These are phyloP conservation scores for Ceratobasidium theobromae DNA, from an alignment of 1,284 basidiomycete species.

Conservation along the genomic window DNA sequence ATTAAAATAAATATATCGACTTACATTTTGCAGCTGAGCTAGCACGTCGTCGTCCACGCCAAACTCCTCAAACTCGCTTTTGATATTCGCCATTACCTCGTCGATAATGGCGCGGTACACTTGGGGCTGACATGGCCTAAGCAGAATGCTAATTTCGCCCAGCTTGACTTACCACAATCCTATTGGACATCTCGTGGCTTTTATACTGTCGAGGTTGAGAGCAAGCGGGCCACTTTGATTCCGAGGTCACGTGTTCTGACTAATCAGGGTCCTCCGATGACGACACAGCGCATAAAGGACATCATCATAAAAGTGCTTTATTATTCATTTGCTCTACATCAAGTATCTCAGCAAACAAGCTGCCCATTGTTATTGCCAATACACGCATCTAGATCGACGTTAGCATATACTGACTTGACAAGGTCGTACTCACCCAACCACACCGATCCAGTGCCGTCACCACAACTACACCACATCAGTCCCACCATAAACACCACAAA, in stretches of 20 bases:
- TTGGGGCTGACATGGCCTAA: slow-evolving; percentile 46
- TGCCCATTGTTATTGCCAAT: no score
- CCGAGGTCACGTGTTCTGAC: slow-evolving; percentile 22
- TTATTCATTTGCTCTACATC: no score
- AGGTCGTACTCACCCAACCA: no score
- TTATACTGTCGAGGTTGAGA: slow-evolving; percentile 30
- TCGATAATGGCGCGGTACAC: slow-evolving; percentile 60
- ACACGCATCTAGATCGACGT: no score
- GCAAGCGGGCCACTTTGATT: slow-evolving; percentile 22
- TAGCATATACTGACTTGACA: no score
- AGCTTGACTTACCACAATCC: slow-evolving; percentile 36
- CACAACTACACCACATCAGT: no score
- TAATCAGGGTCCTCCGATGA: slow-evolving; percentile 3
- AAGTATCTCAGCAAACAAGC: no score
- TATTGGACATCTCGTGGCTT: slow-evolving; percentile 36
- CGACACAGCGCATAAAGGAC: no score
- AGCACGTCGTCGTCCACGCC: slow-evolving; percentile 60
- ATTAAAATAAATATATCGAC: background rate
- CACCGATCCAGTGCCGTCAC: no score
- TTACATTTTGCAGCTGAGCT: slow-evolving; percentile 51
- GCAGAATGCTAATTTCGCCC: background rate
- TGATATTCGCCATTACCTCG: slow-evolving; percentile 56
- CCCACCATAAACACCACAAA: no score
- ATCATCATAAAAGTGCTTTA: no score
- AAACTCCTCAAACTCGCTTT: slow-evolving; percentile 61